phyloP scores from a whole-genome alignment of 2,329 filamentous ascomycete genomes.

The Cladosporium sp. region DNA sequence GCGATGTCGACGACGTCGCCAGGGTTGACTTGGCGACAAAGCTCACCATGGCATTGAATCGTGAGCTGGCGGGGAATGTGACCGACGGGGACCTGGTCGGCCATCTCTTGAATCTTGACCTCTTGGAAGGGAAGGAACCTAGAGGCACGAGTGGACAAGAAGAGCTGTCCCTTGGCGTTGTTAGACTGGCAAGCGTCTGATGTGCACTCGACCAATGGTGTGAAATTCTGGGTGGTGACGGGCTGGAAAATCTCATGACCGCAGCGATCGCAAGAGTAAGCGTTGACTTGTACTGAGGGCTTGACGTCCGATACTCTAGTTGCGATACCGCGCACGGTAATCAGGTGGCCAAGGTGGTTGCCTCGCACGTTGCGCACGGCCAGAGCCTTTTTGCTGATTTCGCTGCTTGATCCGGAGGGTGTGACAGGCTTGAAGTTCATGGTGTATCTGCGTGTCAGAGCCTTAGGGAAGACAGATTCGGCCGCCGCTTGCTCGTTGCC shows the following conservation, averaged over 20 bases:
- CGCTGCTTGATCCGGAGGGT: slow-evolving; percentile 62
- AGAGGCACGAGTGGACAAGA: slow-evolving; percentile 89
- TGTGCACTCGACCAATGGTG: slow-evolving; percentile 79
- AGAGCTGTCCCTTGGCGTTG: slow-evolving; percentile 88
- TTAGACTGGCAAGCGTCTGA: slow-evolving; percentile 87
- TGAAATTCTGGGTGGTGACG: slow-evolving; percentile 83
- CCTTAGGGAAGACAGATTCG: slow-evolving; percentile 80
- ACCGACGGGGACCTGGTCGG: slow-evolving; percentile 97
- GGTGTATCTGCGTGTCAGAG: slow-evolving; percentile 89
- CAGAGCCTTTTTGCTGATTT: slow-evolving; percentile 58
- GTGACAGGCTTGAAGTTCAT: slow-evolving; percentile 92
- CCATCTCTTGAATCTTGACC: slow-evolving; percentile 97
- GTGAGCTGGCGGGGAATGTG: slow-evolving; percentile 93
- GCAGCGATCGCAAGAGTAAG: slow-evolving; percentile 94
- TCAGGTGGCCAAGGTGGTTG: slow-evolving; percentile 87
- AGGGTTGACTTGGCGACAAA: slow-evolving; percentile 83
- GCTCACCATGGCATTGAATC: slow-evolving; percentile 79
- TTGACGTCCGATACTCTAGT: slow-evolving; percentile 97
- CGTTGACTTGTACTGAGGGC: slow-evolving; percentile 94
- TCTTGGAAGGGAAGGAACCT: slow-evolving; percentile 98
- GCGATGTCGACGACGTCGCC: slow-evolving; percentile 92
- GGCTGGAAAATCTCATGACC: slow-evolving; percentile 98
- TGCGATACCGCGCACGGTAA: slow-evolving; percentile 89
- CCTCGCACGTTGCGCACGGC: slow-evolving; percentile 92
- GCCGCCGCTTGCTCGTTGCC: slow-evolving; percentile 53